A percentile compares a stretch with the other conserved stretches of the same genome.
phyloP scores from a whole-genome alignment of 345 rosid species.

The Salix caprea region DNA sequence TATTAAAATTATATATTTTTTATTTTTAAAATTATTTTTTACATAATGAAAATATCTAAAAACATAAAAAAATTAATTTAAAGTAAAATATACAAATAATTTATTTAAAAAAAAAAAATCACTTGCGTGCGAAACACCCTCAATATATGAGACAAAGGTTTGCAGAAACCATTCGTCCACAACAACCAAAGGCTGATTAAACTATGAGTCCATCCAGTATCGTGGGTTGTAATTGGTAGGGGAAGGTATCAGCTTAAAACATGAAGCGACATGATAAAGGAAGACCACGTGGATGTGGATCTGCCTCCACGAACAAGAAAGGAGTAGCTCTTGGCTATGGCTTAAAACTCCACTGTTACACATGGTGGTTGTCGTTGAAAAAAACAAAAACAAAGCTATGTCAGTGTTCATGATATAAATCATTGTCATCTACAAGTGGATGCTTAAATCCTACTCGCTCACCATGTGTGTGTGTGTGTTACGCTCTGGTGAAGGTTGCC shows the following conservation, averaged over 20 bases:
- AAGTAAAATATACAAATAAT: too few relatives aligned
- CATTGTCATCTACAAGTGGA: neutral
- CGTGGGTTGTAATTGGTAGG: neutral
- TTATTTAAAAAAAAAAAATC: too few relatives aligned
- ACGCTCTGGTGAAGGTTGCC: neutral
- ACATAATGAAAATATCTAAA: too few relatives aligned
- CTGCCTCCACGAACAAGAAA: neutral
- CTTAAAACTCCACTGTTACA: neutral
- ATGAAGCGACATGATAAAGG: neutral
- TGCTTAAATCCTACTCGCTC: neutral
- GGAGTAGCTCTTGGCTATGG: neutral
- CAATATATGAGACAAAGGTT: neutral
- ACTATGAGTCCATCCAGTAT: neutral
- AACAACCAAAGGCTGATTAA: neutral
- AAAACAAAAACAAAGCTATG: neutral
- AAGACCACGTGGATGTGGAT: conserved; percentile 5
- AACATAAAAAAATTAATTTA: too few relatives aligned
- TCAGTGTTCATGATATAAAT: neutral
- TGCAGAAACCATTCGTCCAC: neutral
- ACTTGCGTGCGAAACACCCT: too few relatives aligned
- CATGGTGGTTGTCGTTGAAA: neutral
- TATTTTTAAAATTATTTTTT: too few relatives aligned
- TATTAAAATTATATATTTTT: too few relatives aligned
- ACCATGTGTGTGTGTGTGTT: neutral
- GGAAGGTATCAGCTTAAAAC: neutral